These are phyloP conservation scores for Nemania abortiva DNA, from an alignment of 2,329 filamentous ascomycete genomes.

Conservation along the genomic window DNA sequence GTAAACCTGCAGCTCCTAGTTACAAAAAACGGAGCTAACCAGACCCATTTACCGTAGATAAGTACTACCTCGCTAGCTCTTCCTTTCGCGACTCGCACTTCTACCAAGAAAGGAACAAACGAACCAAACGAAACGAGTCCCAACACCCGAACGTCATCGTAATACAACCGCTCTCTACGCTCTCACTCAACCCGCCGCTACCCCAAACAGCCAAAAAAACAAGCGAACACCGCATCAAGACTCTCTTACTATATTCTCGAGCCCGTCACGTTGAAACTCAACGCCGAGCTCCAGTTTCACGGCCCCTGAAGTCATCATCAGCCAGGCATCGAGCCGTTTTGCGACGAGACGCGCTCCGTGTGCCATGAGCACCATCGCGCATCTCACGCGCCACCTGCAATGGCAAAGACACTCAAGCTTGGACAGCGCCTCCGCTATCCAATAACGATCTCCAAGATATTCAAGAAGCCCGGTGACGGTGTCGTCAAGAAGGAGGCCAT, in stretches of 20 bases:
- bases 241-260: neutral
- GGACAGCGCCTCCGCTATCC: conserved; percentile 84
- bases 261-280: conserved; percentile 6
- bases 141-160: neutral
- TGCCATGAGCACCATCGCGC: conserved; percentile 44
- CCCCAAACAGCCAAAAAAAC: neutral
- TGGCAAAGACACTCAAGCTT: conserved; percentile 64
- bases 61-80: conserved; percentile 22
- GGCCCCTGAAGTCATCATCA: conserved; percentile 9
- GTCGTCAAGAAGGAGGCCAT: conserved; percentile 82
- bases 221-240: neutral
- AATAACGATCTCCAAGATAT: conserved; percentile 88
- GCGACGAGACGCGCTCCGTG: conserved; percentile 39
- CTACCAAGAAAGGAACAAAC: neutral
- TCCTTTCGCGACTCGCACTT: conserved; percentile 11
- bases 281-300: conserved; percentile 1
- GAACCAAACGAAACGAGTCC: neutral
- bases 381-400: conserved; percentile 39
- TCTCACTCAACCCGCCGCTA: neutral
- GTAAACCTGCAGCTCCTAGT: neutral
- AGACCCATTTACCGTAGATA: conserved; percentile 21
- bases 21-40: conserved; percentile 18
- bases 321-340: conserved; percentile 13
- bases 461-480: conserved; percentile 79
- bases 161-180: neutral